These are phyloP conservation scores for Draba incana DNA, from an alignment of 345 rosid genomes.

Conservation along the genomic window DNA sequence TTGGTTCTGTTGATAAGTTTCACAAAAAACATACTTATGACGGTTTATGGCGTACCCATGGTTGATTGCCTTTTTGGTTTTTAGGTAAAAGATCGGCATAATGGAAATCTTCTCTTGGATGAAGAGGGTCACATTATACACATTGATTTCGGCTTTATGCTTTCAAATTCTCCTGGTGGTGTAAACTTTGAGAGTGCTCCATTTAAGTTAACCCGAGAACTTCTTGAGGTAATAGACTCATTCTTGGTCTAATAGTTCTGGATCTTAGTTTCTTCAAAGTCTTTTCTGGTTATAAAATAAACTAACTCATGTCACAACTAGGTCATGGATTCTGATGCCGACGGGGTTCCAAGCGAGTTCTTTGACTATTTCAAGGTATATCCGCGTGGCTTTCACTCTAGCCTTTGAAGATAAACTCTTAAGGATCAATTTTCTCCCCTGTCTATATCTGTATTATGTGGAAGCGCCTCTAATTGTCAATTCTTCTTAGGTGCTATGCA, in stretches of 20 bases:
- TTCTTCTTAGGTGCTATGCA: constrained; percentile 78
- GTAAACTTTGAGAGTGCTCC: constrained; percentile 99
- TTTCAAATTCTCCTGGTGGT: constrained; percentile 99
- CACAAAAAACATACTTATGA: constrained; percentile 10
- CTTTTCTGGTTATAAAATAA: constrained; percentile 16
- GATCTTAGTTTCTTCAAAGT: constrained; percentile 4
- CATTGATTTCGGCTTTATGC: constrained; percentile 99
- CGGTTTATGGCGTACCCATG: constrained; percentile 5
- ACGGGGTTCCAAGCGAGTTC: constrained; percentile 99
- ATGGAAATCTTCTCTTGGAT: constrained; percentile 92
- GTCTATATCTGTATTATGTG: background rate
- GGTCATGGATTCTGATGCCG: constrained; percentile 99
- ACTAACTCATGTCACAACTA: constrained; percentile 34
- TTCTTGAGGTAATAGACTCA: constrained; percentile 73
- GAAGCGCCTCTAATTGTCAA: background rate
- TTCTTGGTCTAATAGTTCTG: constrained; percentile 6
- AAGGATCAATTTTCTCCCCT: background rate
- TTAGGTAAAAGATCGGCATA: constrained; percentile 96
- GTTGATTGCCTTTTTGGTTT: constrained; percentile 17
- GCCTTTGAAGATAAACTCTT: background rate
- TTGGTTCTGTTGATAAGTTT: background rate
- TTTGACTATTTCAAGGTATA: constrained; percentile 98
- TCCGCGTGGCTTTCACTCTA: constrained; percentile 21
- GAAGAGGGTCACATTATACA: constrained; percentile 99
- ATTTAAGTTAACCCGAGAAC: constrained; percentile 97